A percentile compares a stretch with the other conserved stretches of the same genome.
phyloP scores from a whole-genome alignment of 2,329 filamentous ascomycete species.

The Graphilbum fragrans region DNA sequence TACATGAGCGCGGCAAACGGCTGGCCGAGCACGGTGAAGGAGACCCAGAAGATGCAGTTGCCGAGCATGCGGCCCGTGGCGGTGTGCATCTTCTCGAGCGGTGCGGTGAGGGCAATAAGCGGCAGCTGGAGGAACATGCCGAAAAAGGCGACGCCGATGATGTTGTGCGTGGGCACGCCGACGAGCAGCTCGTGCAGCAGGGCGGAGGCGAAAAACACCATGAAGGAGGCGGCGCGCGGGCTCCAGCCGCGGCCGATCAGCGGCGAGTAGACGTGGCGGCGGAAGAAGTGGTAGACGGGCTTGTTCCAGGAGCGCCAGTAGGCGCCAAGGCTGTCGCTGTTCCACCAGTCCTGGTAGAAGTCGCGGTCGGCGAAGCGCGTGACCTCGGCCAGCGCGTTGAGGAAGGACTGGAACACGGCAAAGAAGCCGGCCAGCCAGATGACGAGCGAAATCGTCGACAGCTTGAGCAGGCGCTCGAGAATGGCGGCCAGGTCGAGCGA shows the following conservation, averaged over 20 bases:
- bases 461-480: slow-evolving; percentile 80
- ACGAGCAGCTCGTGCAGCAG: slow-evolving; percentile 86
- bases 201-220: slow-evolving; percentile 82
- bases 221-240: slow-evolving; percentile 54
- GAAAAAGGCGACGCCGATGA: slow-evolving; percentile 82
- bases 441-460: slow-evolving; percentile 87
- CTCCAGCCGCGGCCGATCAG: slow-evolving; percentile 76
- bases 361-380: slow-evolving; percentile 83
- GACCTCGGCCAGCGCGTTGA: slow-evolving; percentile 86
- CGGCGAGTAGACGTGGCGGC: slow-evolving; percentile 82
- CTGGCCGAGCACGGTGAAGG: slow-evolving; percentile 90
- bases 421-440: slow-evolving; percentile 99
- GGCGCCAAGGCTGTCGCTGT: slow-evolving; percentile 67
- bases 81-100: slow-evolving; percentile 66
- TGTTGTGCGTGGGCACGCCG: slow-evolving; percentile 86
- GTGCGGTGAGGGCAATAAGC: slow-evolving; percentile 68
- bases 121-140: slow-evolving; percentile 93
- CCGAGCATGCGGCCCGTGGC: slow-evolving; percentile 69
- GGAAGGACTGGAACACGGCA: slow-evolving; percentile 81
- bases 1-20: slow-evolving; percentile 86
- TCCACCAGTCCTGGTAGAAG: slow-evolving; percentile 99
- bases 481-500: slow-evolving; percentile 71
- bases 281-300: slow-evolving; percentile 94
- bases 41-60: slow-evolving; percentile 93
- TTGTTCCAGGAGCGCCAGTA: slow-evolving; percentile 99